Evolutionary conservation across 345 rosid genomes (phyloP).

Genomic region (Boechera stricta): DNA sequence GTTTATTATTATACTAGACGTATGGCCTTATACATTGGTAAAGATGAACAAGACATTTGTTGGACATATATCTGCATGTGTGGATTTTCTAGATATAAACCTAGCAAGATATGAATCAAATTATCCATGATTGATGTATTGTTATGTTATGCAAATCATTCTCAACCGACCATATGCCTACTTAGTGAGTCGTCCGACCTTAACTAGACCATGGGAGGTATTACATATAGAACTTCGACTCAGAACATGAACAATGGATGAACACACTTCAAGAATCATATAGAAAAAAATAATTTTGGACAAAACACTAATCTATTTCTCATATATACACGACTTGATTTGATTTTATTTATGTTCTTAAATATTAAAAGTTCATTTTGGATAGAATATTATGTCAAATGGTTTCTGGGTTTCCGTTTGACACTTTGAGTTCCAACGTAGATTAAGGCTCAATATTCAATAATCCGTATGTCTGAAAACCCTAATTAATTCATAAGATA

Average conservation of each 20-base stretch:
- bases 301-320: background rate
- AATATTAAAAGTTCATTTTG: background rate
- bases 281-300: background rate
- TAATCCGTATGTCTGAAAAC: constrained; percentile 8
- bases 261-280: constrained; percentile 4
- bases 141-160: background rate
- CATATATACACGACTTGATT: background rate
- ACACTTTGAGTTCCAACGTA: constrained; percentile 39
- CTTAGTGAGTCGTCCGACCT: constrained; percentile 4
- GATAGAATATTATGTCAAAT: background rate
- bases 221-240: background rate
- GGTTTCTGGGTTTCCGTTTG: constrained; percentile 6
- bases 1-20: background rate
- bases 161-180: background rate
- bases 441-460: constrained; percentile 25
- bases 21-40: background rate
- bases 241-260: background rate
- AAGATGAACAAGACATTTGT: background rate
- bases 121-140: background rate
- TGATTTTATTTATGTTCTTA: background rate
- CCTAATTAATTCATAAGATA: constrained; percentile 26
- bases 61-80: background rate
- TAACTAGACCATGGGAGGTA: constrained; percentile 18
- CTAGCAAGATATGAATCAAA: background rate
- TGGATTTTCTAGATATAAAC: background rate